Evolutionary conservation across 1,139 yeast genomes (phyloP), one percentile per base, ranked within the genome.

Genomic region (Zygosaccharomyces pseudobailii): DNA sequence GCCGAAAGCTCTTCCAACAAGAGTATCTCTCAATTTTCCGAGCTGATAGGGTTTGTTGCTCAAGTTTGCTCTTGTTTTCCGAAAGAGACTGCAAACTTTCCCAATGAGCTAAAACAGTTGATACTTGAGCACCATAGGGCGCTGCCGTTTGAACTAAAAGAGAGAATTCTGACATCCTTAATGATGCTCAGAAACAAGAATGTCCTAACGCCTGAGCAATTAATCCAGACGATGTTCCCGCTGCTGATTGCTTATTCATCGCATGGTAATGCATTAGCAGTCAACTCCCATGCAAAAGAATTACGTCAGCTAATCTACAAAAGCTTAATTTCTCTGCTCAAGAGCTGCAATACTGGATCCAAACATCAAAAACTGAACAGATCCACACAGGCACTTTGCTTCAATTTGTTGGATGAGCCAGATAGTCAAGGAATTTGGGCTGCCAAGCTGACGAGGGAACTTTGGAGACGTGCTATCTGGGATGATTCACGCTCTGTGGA

Each of bases 401-500:
- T 94, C 72, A 87, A 87, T 58, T 72, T 90, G 54, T 72, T 92
- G 42, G 92, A 86, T 54, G 86, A 84, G 57, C 80, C 85, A 50
- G 90, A 84, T 57, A 71, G 82, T 38, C 86, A 82, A 61, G 97
- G 97, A 35, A 71, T 92, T 27, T 92, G 98, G 97, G 97, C 98
- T 4, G 87, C 97, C 7, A 89, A 88, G 62, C 73, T 92, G 47
- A 89, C 97, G 6, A 78, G 97, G 65, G 97, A 92, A 67, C 74
- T 92, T 47, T 92, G 99, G 99, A 79, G 95, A 71, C 77, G 97
- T 63, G 96, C 96, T 62, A 85, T 92, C 51, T 92, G 99, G 99
- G 97, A 89, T 66, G 99, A 92, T 68, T 79, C 96, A 1, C 75
- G 97, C 58, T 85, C 97, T 0, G 96, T 92, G 22, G 98, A 92